Conservation (phyloP, 2,329 filamentous ascomycete genomes). For the Ceratocystis cubensis region DNA sequence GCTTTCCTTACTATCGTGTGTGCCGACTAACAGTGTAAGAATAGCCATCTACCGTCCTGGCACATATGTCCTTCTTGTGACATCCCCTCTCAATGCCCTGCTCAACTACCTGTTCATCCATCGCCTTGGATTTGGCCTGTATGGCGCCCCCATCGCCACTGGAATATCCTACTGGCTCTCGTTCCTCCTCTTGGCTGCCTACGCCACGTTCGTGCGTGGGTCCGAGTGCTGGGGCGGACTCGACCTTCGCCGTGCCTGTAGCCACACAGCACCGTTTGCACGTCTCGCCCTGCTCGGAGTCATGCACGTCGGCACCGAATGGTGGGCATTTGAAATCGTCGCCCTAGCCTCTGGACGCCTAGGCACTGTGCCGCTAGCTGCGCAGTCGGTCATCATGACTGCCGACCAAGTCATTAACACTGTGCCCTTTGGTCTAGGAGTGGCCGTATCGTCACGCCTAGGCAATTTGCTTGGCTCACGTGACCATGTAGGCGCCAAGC, state of each 20-base stretch:
- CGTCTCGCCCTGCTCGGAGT: constrained; percentile 64
- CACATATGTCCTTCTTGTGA: constrained; percentile 70
- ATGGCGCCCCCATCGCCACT: constrained; percentile 70
- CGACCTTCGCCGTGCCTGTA: constrained; percentile 47
- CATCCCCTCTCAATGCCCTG: constrained; percentile 66
- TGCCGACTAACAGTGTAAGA: background rate
- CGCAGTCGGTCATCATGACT: constrained; percentile 83
- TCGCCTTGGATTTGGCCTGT: constrained; percentile 54
- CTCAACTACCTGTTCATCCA: constrained; percentile 75
- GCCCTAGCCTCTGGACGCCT: constrained; percentile 69
- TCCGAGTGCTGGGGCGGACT: constrained; percentile 70
- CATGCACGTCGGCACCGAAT: constrained; percentile 77
- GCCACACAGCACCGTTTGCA: constrained; percentile 57
- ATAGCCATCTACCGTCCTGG: constrained; percentile 60
- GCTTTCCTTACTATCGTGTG: background rate
- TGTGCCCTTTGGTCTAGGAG: constrained; percentile 74
- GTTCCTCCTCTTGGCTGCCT: constrained; percentile 62
- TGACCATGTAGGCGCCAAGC: constrained; percentile 50
- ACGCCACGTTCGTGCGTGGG: constrained; percentile 57
- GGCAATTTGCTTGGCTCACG: constrained; percentile 67
- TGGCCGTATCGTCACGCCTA: constrained; percentile 64
- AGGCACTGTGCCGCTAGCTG: constrained; percentile 66
- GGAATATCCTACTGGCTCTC: constrained; percentile 79
- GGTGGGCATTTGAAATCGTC: constrained; percentile 92
- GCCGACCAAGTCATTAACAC: constrained; percentile 75